phyloP scores from a whole-genome alignment of 768 basidiomycete genomes.

The Agrocybe chaxingu region DNA sequence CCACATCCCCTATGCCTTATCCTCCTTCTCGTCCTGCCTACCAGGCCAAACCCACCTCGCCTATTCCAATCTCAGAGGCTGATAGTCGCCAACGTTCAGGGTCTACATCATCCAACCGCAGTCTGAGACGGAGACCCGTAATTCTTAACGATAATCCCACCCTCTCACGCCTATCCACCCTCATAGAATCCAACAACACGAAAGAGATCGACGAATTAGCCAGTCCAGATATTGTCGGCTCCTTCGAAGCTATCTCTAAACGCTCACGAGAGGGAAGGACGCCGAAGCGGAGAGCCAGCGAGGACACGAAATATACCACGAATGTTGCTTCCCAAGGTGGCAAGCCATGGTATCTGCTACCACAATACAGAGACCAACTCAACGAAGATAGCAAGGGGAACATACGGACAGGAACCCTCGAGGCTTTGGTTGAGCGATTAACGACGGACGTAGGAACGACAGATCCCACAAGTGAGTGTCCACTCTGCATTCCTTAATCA shows the following conservation, averaged over 20 bases:
- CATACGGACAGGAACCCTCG: conserved; percentile 66
- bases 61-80: conserved; percentile 20
- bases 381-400: conserved; percentile 61
- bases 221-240: conserved; percentile 23
- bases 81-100: conserved; percentile 23
- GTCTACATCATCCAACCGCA: conserved; percentile 24
- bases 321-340: conserved; percentile 6
- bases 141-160: conserved; percentile 35
- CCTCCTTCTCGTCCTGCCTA: conserved; percentile 24
- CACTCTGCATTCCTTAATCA: neutral
- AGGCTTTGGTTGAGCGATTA: conserved; percentile 69
- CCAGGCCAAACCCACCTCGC: conserved; percentile 32
- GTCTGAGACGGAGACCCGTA: conserved; percentile 33
- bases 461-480: conserved; percentile 55
- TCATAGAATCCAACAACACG: conserved; percentile 33
- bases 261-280: conserved; percentile 11
- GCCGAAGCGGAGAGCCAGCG: conserved; percentile 12
- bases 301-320: conserved; percentile 15
- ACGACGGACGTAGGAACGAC: conserved; percentile 37
- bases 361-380: conserved; percentile 59
- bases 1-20: conserved; percentile 35
- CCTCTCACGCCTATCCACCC: conserved; percentile 29
- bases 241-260: conserved; percentile 19
- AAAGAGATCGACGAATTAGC: conserved; percentile 30
- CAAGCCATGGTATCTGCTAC: conserved; percentile 59